Conservation (phyloP, 2,329 filamentous ascomycete species). For the Trichoderma koningii region DNA sequence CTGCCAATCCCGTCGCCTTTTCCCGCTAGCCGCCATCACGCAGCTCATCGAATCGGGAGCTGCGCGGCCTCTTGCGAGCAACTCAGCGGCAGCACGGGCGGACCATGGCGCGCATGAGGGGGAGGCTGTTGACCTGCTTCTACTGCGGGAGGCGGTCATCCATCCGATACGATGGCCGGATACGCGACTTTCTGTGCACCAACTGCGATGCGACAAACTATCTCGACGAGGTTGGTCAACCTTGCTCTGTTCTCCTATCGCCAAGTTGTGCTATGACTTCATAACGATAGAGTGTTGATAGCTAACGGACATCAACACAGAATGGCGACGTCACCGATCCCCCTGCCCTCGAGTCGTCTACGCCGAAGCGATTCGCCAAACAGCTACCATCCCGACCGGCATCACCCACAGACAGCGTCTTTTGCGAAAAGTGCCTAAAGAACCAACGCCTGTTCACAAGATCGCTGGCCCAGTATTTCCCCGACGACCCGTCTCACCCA, state of each 20-base stretch:
- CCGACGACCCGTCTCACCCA: slow-evolving; percentile 63
- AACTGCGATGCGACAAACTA: slow-evolving; percentile 86
- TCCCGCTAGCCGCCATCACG: slow-evolving; percentile 1
- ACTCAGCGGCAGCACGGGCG: not conserved
- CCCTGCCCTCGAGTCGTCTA: slow-evolving; percentile 52
- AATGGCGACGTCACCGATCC: slow-evolving; percentile 89
- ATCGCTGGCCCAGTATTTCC: slow-evolving; percentile 77
- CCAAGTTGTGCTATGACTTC: not conserved
- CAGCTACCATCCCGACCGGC: slow-evolving; percentile 46
- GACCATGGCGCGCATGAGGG: slow-evolving; percentile 49
- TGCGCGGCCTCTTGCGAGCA: not conserved
- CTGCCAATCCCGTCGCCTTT: slow-evolving; percentile 13
- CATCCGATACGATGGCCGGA: slow-evolving; percentile 57
- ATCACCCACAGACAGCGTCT: slow-evolving; percentile 45
- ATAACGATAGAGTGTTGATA: not conserved
- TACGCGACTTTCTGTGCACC: slow-evolving; percentile 70
- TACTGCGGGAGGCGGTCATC: slow-evolving; percentile 75
- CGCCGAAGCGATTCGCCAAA: slow-evolving; percentile 41
- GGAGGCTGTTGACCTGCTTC: slow-evolving; percentile 68
- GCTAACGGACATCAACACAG: slow-evolving; percentile 46
- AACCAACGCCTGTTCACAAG: slow-evolving; percentile 84
- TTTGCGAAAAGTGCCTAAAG: slow-evolving; percentile 78
- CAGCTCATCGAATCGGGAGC: not conserved
- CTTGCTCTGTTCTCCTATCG: not conserved
- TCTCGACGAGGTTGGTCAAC: slow-evolving; percentile 70